Evolutionary conservation across 31 red algal species (phyloP).

Genomic region (Asparagopsis taxiformis): DNA sequence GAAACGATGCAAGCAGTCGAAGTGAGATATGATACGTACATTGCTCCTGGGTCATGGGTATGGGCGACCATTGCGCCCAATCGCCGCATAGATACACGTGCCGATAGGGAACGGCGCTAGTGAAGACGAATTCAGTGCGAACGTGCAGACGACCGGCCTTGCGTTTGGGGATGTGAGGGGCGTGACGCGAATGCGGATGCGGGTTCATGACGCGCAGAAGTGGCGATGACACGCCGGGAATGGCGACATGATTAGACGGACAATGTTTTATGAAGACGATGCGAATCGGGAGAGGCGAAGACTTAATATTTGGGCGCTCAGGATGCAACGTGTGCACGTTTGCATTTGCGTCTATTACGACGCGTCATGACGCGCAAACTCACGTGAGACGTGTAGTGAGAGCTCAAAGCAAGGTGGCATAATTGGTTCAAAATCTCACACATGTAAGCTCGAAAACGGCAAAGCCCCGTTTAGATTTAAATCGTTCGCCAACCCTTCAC

Average conservation of each 20-base stretch:
- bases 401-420: too few species aligned
- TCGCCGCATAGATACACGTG: conserved; percentile 58
- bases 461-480: too few species aligned
- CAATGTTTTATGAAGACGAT: not conserved
- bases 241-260: not conserved
- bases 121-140: conserved; percentile 66
- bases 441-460: too few species aligned
- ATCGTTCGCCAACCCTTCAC: too few species aligned
- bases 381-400: too few species aligned
- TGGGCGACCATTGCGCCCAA: conserved; percentile 56
- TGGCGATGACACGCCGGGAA: not conserved
- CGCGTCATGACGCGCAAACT: too few species aligned
- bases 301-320: not conserved
- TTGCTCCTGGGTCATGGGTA: conserved; percentile 56
- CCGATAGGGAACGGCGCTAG: conserved; percentile 9
- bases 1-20: too few species aligned
- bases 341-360: too few species aligned
- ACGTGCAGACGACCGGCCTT: conserved; percentile 8
- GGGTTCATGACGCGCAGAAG: not conserved
- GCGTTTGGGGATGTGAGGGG: not conserved
- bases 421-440: too few species aligned
- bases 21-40: conserved; percentile 26
- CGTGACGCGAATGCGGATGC: not conserved
- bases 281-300: not conserved
- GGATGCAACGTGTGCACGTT: too few species aligned